These are phyloP conservation scores for Phalaenopsis aphrodite DNA, from an alignment of 106 monocot genomes.

Conservation along the genomic window DNA sequence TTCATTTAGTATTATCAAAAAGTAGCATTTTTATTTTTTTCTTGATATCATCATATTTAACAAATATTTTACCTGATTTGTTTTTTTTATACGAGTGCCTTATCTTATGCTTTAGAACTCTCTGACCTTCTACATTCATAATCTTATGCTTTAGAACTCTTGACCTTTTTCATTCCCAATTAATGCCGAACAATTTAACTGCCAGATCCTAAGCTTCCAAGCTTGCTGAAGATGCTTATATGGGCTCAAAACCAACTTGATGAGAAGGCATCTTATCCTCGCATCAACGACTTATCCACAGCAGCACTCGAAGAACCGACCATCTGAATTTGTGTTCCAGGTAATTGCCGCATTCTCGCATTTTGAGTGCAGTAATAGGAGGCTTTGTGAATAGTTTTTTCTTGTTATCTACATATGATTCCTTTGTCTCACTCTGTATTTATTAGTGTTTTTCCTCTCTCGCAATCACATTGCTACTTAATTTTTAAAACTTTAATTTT, in stretches of 20 bases:
- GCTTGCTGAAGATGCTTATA: slow-evolving; percentile 52
- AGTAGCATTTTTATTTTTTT: too few species aligned
- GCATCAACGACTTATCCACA: slow-evolving; percentile 42
- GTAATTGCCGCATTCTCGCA: background rate
- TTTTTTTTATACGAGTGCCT: too few species aligned
- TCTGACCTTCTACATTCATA: too few species aligned
- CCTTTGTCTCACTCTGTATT: too few species aligned
- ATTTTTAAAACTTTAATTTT: background rate
- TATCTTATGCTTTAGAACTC: too few species aligned
- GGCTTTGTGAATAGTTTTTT: too few species aligned
- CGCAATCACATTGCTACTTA: background rate
- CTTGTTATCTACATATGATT: too few species aligned
- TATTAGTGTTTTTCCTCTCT: background rate
- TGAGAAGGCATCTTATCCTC: slow-evolving; percentile 64
- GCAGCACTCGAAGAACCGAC: slow-evolving; percentile 49
- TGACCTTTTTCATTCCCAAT: background rate
- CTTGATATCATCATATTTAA: too few species aligned
- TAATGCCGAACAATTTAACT: background rate
- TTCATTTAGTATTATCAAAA: too few species aligned
- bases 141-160: too few species aligned
- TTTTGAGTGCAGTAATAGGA: too few species aligned
- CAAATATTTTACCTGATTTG: too few species aligned
- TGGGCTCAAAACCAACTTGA: slow-evolving; percentile 65
- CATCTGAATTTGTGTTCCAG: slow-evolving; percentile 14
- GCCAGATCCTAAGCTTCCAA: slow-evolving; percentile 54